Percentiles rank a stretch among this genome's conserved stretches.
phyloP scores from a whole-genome alignment of 1,284 basidiomycete species.

The Leccinum variabile region DNA sequence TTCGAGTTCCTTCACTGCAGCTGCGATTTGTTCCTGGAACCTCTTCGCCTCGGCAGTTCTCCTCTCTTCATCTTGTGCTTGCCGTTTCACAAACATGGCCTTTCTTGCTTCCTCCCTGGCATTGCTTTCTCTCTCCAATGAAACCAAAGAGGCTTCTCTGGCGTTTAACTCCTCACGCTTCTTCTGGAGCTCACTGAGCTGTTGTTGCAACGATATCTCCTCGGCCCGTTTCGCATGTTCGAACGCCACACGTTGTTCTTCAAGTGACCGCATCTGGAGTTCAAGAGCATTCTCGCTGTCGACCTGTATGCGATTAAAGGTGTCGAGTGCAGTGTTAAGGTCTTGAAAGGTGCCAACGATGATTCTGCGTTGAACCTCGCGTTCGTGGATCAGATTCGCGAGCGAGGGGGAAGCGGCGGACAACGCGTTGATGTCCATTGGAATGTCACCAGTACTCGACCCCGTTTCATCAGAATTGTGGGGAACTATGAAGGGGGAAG shows the following conservation, averaged over 20 bases:
- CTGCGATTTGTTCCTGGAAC: conserved; percentile 23
- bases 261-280: conserved; percentile 14
- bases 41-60: conserved; percentile 19
- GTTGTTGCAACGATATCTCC: conserved; percentile 11
- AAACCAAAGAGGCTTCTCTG: conserved; percentile 23
- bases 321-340: conserved; percentile 11
- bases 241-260: conserved; percentile 22
- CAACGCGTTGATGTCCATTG: not conserved
- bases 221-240: conserved; percentile 18
- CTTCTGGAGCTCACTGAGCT: conserved; percentile 15
- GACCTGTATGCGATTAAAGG: conserved; percentile 15
- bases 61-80: conserved; percentile 29
- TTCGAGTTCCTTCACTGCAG: conserved; percentile 24
- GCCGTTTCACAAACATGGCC: conserved; percentile 21
- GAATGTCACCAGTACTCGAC: not conserved
- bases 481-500: not conserved
- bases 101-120: conserved; percentile 30
- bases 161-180: conserved; percentile 21
- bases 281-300: conserved; percentile 21
- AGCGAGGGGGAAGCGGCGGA: conserved; percentile 3
- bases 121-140: conserved; percentile 27
- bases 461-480: not conserved
- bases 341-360: conserved; percentile 17
- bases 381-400: conserved; percentile 12
- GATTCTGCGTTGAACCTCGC: conserved; percentile 13